phyloP scores from a whole-genome alignment of 345 rosid species.

The Sisymbrium irio region DNA sequence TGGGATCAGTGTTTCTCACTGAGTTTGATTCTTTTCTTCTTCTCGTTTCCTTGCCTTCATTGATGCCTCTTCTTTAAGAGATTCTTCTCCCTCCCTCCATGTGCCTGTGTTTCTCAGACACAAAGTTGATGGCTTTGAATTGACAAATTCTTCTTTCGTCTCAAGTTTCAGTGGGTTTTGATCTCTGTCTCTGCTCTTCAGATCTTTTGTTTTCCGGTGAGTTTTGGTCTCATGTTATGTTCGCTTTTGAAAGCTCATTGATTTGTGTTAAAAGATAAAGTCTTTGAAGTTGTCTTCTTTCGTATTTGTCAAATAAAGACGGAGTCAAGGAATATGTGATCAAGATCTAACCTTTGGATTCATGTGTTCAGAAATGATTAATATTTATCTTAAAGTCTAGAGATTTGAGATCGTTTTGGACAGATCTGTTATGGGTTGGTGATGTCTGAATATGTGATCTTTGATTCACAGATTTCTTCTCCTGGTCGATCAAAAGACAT shows the following conservation, averaged over 20 bases:
- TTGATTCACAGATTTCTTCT: conserved; percentile 12
- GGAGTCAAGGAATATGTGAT: conserved; percentile 2
- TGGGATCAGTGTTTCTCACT: conserved; percentile 28
- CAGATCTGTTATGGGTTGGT: conserved; percentile 24
- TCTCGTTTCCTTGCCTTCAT: conserved; percentile 29
- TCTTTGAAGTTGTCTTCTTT: not conserved
- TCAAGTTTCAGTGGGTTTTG: not conserved
- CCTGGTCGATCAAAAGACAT: not conserved
- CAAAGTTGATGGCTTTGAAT: not conserved
- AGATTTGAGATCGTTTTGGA: not conserved
- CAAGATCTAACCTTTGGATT: conserved; percentile 16
- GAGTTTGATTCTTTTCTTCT: not conserved
- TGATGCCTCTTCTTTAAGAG: not conserved
- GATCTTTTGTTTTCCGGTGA: conserved; percentile 30
- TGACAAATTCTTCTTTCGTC: conserved; percentile 9
- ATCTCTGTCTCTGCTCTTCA: not conserved
- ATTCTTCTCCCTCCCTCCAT: conserved; percentile 17
- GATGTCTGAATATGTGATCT: not conserved
- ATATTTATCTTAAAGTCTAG: not conserved
- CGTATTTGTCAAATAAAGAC: not conserved
- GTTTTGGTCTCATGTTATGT: not conserved
- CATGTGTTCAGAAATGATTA: not conserved
- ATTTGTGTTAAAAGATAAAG: not conserved
- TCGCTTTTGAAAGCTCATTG: not conserved
- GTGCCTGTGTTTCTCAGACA: not conserved